Conservation (phyloP, 2,329 filamentous ascomycete species). For the Pseudogymnoascus pannorum region DNA sequence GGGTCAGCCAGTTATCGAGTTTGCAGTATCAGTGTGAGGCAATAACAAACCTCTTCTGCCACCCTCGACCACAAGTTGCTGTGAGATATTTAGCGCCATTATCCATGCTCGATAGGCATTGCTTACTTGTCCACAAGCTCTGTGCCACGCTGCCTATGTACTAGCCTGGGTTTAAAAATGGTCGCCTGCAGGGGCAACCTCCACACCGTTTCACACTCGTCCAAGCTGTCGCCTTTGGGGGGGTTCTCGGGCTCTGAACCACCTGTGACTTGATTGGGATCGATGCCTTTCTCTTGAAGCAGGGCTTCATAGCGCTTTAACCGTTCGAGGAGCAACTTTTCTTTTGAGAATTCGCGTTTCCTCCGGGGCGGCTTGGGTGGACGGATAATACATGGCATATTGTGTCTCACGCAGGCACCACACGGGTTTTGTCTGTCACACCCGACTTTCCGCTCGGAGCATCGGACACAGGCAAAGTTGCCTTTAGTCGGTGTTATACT, state of each 20-base stretch:
- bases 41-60: conserved; percentile 22
- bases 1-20: conserved; percentile 9
- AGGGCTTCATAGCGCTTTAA: conserved; percentile 16
- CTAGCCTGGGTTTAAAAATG: conserved; percentile 16
- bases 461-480: conserved; percentile 10
- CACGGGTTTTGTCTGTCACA: conserved; percentile 36
- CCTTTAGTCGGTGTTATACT: neutral
- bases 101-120: neutral
- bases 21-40: neutral
- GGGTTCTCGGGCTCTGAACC: conserved; percentile 11
- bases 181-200: conserved; percentile 11
- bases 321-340: conserved; percentile 10
- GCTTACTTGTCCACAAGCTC: conserved; percentile 23
- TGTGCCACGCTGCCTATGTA: conserved; percentile 17
- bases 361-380: conserved; percentile 11
- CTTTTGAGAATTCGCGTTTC: conserved; percentile 10
- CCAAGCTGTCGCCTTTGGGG: neutral
- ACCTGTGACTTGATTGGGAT: conserved; percentile 13
- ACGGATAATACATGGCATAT: conserved; percentile 10
- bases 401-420: conserved; percentile 35
- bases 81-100: conserved; percentile 14
- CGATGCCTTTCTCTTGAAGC: conserved; percentile 18
- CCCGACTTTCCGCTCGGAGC: conserved; percentile 32
- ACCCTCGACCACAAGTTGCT: conserved; percentile 26
- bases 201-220: conserved; percentile 2